Evolutionary conservation across 2,329 filamentous ascomycete genomes (phyloP).

Genomic region (Ophiocordyceps australis): DNA sequence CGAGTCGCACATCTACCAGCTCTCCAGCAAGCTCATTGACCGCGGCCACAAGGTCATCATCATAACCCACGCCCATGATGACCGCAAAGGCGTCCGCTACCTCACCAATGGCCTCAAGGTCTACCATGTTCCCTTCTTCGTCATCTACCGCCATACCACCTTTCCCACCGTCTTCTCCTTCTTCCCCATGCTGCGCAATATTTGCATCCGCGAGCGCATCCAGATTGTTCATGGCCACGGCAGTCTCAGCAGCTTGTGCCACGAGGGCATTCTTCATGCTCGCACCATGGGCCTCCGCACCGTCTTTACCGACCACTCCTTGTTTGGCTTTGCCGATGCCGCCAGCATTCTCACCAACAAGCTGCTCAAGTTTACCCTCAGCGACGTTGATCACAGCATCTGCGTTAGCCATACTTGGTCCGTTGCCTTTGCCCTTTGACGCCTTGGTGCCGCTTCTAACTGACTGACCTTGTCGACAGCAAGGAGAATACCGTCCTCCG

Average conservation of each 20-base stretch:
- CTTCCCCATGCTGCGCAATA: constrained; percentile 94
- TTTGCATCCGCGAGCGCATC: constrained; percentile 83
- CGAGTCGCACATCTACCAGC: constrained; percentile 96
- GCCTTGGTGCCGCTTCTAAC: too few species aligned
- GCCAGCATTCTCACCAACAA: constrained; percentile 95
- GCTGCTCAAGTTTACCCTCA: constrained; percentile 84
- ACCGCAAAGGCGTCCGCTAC: constrained; percentile 81
- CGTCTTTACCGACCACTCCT: constrained; percentile 91
- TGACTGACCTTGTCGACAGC: too few species aligned
- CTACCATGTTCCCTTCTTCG: constrained; percentile 90
- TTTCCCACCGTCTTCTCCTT: constrained; percentile 98
- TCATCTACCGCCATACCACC: constrained; percentile 85
- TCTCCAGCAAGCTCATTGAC: constrained; percentile 91
- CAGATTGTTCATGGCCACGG: constrained; percentile 97
- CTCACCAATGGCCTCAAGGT: constrained; percentile 96
- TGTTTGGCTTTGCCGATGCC: constrained; percentile 95
- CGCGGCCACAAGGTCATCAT: constrained; percentile 96
- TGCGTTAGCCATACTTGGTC: constrained; percentile 97
- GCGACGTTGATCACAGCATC: constrained; percentile 94
- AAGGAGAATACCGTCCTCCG: constrained; percentile 96
- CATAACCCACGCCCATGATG: constrained; percentile 88
- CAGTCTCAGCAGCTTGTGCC: constrained; percentile 80
- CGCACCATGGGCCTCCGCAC: constrained; percentile 91
- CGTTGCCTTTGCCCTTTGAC: constrained; percentile 6
- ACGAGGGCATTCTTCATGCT: constrained; percentile 87